Conservation (phyloP, 2,329 filamentous ascomycete species). For the Phaeosphaeriaceae sp. region DNA sequence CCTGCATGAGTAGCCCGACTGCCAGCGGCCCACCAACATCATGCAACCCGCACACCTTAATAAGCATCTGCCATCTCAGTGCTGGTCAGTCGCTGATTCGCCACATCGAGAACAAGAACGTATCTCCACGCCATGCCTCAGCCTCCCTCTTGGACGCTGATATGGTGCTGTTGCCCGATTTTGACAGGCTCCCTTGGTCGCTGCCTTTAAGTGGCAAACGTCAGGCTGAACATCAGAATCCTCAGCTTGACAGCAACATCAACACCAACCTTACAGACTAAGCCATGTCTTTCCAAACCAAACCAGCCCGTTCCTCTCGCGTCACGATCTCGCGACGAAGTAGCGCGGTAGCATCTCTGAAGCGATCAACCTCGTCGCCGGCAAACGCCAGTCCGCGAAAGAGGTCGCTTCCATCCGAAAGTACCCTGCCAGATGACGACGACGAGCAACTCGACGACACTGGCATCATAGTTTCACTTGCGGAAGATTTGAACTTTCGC, state of each 20-base stretch:
- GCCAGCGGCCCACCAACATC: too few species aligned
- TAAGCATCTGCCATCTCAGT: background rate
- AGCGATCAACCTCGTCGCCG: conserved; percentile 45
- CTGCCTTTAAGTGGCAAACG: background rate
- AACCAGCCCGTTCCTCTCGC: conserved; percentile 40
- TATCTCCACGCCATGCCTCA: conserved; percentile 23
- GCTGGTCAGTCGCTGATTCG: conserved; percentile 29
- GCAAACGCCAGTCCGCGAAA: conserved; percentile 47
- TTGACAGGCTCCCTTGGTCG: conserved; percentile 11
- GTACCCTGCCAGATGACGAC: conserved; percentile 43
- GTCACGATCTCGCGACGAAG: conserved; percentile 33
- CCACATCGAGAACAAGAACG: conserved; percentile 26
- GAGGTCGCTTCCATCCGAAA: conserved; percentile 35
- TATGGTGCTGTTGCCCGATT: conserved; percentile 2
- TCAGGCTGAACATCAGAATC: background rate
- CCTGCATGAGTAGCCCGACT: background rate
- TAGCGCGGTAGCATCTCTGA: conserved; percentile 33
- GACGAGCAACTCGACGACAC: conserved; percentile 63
- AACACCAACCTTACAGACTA: background rate
- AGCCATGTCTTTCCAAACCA: conserved; percentile 38
- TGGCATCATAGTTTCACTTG: conserved; percentile 64
- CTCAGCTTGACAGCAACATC: background rate
- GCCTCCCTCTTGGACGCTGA: background rate
- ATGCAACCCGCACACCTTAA: background rate
- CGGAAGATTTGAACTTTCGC: conserved; percentile 63